Percentiles rank a stretch among this genome's conserved stretches.
phyloP scores from a whole-genome alignment of 148 eudicot species.

The Beta vulgaris region DNA sequence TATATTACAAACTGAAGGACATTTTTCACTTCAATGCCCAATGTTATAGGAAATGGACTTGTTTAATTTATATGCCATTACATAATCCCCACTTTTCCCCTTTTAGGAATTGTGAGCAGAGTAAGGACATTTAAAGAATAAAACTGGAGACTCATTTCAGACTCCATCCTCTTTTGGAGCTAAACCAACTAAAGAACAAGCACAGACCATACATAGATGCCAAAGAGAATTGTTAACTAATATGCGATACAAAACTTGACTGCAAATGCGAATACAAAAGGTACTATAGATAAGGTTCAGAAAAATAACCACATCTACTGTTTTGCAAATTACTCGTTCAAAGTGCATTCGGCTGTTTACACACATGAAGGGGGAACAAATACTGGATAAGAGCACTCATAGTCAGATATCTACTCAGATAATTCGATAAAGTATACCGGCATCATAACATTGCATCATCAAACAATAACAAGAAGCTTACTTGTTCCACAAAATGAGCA shows the following conservation, averaged over 20 bases:
- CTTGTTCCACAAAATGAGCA: slow-evolving; percentile 89
- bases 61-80: too few relatives aligned
- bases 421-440: neutral
- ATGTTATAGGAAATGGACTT: neutral
- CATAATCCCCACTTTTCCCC: neutral
- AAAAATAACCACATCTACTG: neutral
- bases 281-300: neutral
- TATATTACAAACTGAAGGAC: too few relatives aligned
- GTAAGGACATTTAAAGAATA: neutral
- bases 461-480: slow-evolving; percentile 37
- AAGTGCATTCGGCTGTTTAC: neutral
- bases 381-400: neutral
- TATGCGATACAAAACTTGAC: neutral
- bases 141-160: neutral
- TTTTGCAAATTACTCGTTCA: neutral
- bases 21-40: too few relatives aligned
- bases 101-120: neutral
- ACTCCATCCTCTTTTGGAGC: neutral
- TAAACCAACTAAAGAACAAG: neutral
- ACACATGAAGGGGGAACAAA: neutral
- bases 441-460: neutral
- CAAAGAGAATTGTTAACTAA: too few relatives aligned
- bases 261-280: neutral
- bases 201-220: neutral
- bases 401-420: neutral